Evolutionary conservation across 169 alveolate genomes (phyloP), one percentile per base, ranked within the genome.

Genomic region (Eimeria maxima): DNA sequence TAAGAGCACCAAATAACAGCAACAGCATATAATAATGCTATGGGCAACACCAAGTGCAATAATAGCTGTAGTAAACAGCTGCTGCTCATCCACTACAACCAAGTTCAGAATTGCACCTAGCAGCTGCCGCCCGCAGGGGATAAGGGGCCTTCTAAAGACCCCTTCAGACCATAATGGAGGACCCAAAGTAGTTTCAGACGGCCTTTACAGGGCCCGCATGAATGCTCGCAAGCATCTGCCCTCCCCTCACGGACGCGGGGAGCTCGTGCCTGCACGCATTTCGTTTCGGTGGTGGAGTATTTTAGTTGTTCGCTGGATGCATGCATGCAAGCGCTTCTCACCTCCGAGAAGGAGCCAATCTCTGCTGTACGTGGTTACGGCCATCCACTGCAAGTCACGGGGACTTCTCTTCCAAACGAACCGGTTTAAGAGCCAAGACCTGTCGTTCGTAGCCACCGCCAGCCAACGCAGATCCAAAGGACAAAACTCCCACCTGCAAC

Each of bases 281-380:
- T n/a, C n/a, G n/a, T n/a, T n/a, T n/a, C n/a, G n/a, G n/a, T n/a
- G n/a, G n/a, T n/a, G n/a, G n/a, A n/a, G n/a, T n/a, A n/a, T n/a
- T n/a, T n/a, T n/a, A n/a, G n/a, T n/a, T n/a, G n/a, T n/a, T n/a
- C 13, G 60, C 13, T 53, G 6, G 60, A 6, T 53, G 60, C 60
- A 53, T 53, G 60, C 60, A 53, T 53, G 60, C 60, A 53, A 53
- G 6, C 6, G 60, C 60, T n/a, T n/a, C 87, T 69, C 71, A 89
- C 95, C 84, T n/a, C 95, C 95, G 29, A 89, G 27, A n/a, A 65
- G 57, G 3, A 89, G 95, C 95, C 95, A 89, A 22, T 89, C 95
- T 80, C 80, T 67, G 71, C 55, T 71, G 18, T 74, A 73, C 22
- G 95, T 60, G 74, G 55, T 38, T 13, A 69, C 95, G 0, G 95